Evolutionary conservation across 108 stramenopile genomes (phyloP).

Genomic region (Nitzschia putrida): DNA sequence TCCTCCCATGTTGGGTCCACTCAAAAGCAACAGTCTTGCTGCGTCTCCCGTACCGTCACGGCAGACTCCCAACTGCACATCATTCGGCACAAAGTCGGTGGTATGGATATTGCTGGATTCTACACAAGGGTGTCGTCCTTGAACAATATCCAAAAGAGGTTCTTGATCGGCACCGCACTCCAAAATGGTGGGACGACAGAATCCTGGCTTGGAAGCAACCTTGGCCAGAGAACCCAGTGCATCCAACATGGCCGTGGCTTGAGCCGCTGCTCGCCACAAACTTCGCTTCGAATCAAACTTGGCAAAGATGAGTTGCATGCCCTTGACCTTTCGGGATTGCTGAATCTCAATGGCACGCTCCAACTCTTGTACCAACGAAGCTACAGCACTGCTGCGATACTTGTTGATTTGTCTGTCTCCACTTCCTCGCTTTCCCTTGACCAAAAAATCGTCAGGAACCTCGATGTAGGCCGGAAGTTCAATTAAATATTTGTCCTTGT

Average conservation of each 20-base stretch:
- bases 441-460: slow-evolving; percentile 84
- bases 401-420: slow-evolving; percentile 89
- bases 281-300: slow-evolving; percentile 87
- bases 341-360: slow-evolving; percentile 81
- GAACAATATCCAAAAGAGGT: slow-evolving; percentile 71
- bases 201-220: slow-evolving; percentile 78
- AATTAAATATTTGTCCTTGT: slow-evolving; percentile 96
- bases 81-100: slow-evolving; percentile 94
- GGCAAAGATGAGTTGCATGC: slow-evolving; percentile 93
- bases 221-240: slow-evolving; percentile 91
- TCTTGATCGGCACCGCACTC: slow-evolving; percentile 55
- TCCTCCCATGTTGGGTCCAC: slow-evolving; percentile 98
- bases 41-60: slow-evolving; percentile 23
- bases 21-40: slow-evolving; percentile 80
- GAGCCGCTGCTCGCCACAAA: slow-evolving; percentile 87
- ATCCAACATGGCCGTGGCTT: slow-evolving; percentile 90
- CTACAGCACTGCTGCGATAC: slow-evolving; percentile 82
- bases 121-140: slow-evolving; percentile 95
- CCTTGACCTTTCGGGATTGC: slow-evolving; percentile 82
- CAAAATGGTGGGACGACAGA: slow-evolving; percentile 68
- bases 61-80: slow-evolving; percentile 70
- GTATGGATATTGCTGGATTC: slow-evolving; percentile 65
- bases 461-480: slow-evolving; percentile 78
- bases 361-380: slow-evolving; percentile 73
- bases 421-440: slow-evolving; percentile 86